Conservation (phyloP, 768 basidiomycete species). For the Imleria badia region DNA sequence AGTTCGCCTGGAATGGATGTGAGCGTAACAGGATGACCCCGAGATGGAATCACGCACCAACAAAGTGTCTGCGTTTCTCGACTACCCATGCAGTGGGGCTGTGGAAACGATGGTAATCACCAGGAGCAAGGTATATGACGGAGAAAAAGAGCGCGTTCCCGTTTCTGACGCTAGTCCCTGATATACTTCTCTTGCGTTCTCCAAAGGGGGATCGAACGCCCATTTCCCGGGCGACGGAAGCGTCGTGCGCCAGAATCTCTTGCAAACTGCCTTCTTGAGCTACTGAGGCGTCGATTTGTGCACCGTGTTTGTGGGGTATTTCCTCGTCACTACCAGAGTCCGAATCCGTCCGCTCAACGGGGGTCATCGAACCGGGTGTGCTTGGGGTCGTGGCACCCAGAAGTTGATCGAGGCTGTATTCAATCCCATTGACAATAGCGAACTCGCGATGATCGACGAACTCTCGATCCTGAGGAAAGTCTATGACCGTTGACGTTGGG, state of each 20-base stretch:
- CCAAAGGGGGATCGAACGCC: slow-evolving; percentile 49
- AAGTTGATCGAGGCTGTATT: slow-evolving; percentile 90
- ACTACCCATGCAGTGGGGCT: slow-evolving; percentile 96
- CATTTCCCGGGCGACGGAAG: slow-evolving; percentile 71
- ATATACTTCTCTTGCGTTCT: slow-evolving; percentile 35
- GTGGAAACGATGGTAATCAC: slow-evolving; percentile 98
- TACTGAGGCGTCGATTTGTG: slow-evolving; percentile 75
- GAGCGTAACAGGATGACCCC: not conserved
- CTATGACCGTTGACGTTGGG: slow-evolving; percentile 39
- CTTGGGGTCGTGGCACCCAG: slow-evolving; percentile 55
- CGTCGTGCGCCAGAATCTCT: slow-evolving; percentile 64
- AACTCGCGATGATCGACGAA: slow-evolving; percentile 87
- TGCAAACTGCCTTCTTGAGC: slow-evolving; percentile 50
- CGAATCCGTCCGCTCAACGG: slow-evolving; percentile 19
- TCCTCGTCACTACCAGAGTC: slow-evolving; percentile 25
- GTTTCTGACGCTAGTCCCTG: slow-evolving; percentile 53
- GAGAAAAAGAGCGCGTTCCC: slow-evolving; percentile 89
- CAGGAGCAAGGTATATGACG: slow-evolving; percentile 97
- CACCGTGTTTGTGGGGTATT: slow-evolving; percentile 57
- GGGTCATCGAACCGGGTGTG: slow-evolving; percentile 41
- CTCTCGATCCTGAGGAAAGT: slow-evolving; percentile 46
- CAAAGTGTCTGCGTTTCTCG: slow-evolving; percentile 91
- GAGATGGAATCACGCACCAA: slow-evolving; percentile 51
- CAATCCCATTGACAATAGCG: slow-evolving; percentile 95
- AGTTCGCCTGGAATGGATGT: slow-evolving; percentile 63